Evolutionary conservation across 2,329 filamentous ascomycete genomes (phyloP).

Genomic region (Colletotrichum ledebouriae): DNA sequence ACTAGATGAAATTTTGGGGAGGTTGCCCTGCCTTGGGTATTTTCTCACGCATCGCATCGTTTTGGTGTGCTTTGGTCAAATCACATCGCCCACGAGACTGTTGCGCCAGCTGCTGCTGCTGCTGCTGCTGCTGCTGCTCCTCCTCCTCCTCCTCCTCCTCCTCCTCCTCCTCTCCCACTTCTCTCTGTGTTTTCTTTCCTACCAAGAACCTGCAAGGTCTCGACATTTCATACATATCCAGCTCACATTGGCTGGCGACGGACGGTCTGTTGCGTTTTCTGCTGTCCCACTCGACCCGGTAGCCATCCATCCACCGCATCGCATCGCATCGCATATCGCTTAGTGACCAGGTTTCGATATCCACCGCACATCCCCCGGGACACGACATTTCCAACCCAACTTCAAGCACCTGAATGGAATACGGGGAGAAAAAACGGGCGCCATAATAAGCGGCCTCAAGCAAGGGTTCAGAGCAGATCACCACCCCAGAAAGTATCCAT

Average conservation of each 20-base stretch:
- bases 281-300: constrained; percentile 19
- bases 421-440: background rate
- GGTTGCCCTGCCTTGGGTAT: constrained; percentile 12
- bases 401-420: background rate
- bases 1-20: constrained; percentile 3
- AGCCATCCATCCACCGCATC: too few species aligned
- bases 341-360: background rate
- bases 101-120: constrained; percentile 3
- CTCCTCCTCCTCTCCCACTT: too few species aligned
- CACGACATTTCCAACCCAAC: too few species aligned
- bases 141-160: background rate
- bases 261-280: constrained; percentile 6
- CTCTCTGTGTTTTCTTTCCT: too few species aligned
- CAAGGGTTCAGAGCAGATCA: constrained; percentile 2
- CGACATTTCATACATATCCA: background rate
- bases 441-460: background rate
- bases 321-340: constrained; percentile 15
- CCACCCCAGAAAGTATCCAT: too few species aligned
- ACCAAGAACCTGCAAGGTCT: too few species aligned
- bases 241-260: background rate
- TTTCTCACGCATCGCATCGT: constrained; percentile 1
- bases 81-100: constrained; percentile 11
- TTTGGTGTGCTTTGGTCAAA: background rate
- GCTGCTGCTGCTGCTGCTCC: background rate
- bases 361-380: constrained; percentile 5